Evolutionary conservation across 306 rosid genomes (phyloP).

Genomic region (Mimosa pudica): DNA sequence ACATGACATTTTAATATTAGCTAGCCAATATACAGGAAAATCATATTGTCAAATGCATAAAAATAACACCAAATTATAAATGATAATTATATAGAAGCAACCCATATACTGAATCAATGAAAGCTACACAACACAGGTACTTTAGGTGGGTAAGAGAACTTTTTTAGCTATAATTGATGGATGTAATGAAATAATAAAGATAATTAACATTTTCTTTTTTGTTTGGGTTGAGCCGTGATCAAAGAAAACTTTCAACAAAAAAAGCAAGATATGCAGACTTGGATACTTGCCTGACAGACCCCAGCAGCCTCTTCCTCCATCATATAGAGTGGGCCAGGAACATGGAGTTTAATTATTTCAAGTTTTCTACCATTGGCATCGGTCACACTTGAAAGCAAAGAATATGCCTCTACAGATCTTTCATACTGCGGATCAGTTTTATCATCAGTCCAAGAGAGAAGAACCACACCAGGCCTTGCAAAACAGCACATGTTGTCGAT

Average conservation of each 20-base stretch:
- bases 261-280: constrained; percentile 25
- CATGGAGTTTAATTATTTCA: constrained; percentile 74
- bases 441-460: constrained; percentile 87
- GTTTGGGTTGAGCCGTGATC: constrained; percentile 3
- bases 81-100: not conserved
- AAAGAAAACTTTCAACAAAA: not conserved
- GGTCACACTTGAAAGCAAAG: constrained; percentile 60
- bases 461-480: constrained; percentile 83
- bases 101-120: not conserved
- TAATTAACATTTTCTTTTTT: not conserved
- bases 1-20: constrained; percentile 1
- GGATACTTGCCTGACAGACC: constrained; percentile 51
- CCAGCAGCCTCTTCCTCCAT: constrained; percentile 82
- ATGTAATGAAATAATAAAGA: constrained; percentile 9
- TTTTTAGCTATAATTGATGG: not conserved
- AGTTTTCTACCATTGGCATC: constrained; percentile 83
- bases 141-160: not conserved
- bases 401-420: constrained; percentile 69
- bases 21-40: not conserved
- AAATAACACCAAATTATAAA: constrained; percentile 2
- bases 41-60: not conserved
- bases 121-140: constrained; percentile 8
- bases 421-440: constrained; percentile 84
- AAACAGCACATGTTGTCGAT: constrained; percentile 94
- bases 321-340: constrained; percentile 78